Conservation (phyloP, 2,329 filamentous ascomycete species). For the Trichoderma guizhouense region DNA sequence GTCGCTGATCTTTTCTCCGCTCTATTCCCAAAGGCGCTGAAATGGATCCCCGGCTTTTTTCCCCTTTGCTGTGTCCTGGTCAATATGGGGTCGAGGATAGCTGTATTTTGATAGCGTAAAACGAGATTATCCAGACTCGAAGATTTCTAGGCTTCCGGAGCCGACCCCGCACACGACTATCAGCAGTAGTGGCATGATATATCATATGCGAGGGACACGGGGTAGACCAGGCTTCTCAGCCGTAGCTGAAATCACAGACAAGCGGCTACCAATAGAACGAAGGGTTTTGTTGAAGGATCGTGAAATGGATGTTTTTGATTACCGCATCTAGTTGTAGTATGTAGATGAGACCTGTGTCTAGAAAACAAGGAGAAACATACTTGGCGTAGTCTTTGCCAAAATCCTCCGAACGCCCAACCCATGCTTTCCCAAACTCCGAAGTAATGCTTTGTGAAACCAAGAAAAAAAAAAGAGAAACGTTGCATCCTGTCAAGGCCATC, state of each 20-base stretch:
- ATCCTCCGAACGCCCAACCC: neutral
- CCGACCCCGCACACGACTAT: neutral
- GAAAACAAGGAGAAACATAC: neutral
- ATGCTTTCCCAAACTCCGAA: conserved; percentile 3
- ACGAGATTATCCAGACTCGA: neutral
- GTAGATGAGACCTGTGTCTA: neutral
- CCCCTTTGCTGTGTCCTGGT: neutral
- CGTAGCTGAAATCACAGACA: neutral
- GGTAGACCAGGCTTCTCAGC: neutral
- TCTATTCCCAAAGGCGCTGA: conserved; percentile 1
- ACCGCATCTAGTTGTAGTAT: neutral
- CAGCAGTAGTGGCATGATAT: neutral
- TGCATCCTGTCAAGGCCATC: neutral
- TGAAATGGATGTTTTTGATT: neutral
- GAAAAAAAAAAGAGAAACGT: neutral
- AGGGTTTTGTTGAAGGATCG: neutral
- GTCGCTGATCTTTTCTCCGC: conserved; percentile 10
- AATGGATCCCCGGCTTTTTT: neutral
- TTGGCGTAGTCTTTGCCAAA: neutral
- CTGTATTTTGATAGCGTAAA: neutral
- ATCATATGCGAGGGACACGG: conserved; percentile 9
- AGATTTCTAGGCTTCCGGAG: neutral
- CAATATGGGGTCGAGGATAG: neutral
- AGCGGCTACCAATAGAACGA: neutral
- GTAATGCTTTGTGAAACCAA: neutral